Evolutionary conservation across 129 eudicot genomes (phyloP).

Genomic region (Rutidosis leptorrhynchoides): DNA sequence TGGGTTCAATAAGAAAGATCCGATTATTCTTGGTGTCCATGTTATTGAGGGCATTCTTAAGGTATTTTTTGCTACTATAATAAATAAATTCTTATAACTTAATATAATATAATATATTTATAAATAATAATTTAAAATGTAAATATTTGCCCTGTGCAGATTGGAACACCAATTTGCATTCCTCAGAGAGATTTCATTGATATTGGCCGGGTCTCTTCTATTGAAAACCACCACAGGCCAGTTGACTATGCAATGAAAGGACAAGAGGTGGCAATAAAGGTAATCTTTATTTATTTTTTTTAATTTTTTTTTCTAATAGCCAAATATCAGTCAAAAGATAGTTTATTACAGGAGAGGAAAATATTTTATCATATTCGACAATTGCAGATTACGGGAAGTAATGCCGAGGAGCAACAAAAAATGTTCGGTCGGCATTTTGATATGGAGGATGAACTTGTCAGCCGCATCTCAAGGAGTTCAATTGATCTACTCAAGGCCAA

Average conservation of each 20-base stretch:
- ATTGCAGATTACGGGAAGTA: not conserved
- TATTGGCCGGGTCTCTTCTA: conserved; percentile 26
- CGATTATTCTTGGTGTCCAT: conserved; percentile 87
- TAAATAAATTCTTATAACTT: no score
- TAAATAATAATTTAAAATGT: no score
- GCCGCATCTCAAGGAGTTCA: not conserved
- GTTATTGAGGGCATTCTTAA: conserved; percentile 77
- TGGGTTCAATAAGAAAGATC: conserved; percentile 86
- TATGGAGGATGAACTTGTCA: not conserved
- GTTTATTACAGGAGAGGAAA: no score
- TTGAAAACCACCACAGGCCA: not conserved
- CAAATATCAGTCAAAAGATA: no score
- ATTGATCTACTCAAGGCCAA: not conserved
- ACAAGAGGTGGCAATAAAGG: not conserved
- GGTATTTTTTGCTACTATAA: conserved; percentile 38
- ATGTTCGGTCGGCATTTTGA: not conserved
- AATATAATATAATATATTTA: no score
- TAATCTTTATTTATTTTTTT: no score
- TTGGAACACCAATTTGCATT: conserved; percentile 79
- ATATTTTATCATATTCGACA: not conserved
- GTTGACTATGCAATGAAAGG: not conserved
- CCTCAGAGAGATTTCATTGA: conserved; percentile 57
- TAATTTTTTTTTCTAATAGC: no score
- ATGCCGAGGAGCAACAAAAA: not conserved
- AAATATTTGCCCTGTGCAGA: conserved; percentile 33